A percentile compares a stretch with the other conserved stretches of the same genome.
Conservation (phyloP, 2,329 filamentous ascomycete species). For the Calonectria hawksworthii region DNA sequence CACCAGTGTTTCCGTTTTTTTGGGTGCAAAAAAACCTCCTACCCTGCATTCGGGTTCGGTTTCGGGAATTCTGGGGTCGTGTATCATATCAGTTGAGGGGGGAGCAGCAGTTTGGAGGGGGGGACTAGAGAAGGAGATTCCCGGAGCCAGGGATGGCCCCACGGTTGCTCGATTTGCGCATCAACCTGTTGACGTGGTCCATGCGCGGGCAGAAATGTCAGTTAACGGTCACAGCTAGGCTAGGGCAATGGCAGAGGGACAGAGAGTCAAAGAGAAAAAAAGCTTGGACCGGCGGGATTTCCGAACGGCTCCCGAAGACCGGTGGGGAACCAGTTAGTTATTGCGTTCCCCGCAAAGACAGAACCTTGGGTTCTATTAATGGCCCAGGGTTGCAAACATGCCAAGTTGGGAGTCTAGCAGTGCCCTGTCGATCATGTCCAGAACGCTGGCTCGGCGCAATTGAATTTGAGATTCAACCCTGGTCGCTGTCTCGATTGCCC, state of each 20-base stretch:
- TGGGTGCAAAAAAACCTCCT: not conserved
- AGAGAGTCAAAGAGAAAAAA: no score
- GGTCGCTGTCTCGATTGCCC: not conserved
- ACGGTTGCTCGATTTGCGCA: not conserved
- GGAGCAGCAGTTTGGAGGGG: not conserved
- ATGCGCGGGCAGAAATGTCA: not conserved
- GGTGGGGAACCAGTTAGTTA: no score
- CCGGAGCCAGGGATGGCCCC: not conserved
- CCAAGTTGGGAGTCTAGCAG: not conserved
- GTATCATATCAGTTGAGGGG: not conserved
- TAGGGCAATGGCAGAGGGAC: not conserved
- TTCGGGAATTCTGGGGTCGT: not conserved
- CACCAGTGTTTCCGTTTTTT: not conserved
- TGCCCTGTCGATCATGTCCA: conserved; percentile 1
- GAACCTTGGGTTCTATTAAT: not conserved
- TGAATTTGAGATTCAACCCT: not conserved
- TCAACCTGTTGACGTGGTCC: not conserved
- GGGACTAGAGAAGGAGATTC: not conserved
- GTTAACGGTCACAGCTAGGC: not conserved
- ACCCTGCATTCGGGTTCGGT: not conserved
- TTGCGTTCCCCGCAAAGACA: not conserved
- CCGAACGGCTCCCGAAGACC: not conserved
- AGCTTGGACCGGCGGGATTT: not conserved
- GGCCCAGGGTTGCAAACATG: not conserved
- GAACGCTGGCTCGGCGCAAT: not conserved